These are phyloP conservation scores for Aspergillus nidulans DNA, from an alignment of 495 filamentous ascomycete species.

Conservation along the genomic window DNA sequence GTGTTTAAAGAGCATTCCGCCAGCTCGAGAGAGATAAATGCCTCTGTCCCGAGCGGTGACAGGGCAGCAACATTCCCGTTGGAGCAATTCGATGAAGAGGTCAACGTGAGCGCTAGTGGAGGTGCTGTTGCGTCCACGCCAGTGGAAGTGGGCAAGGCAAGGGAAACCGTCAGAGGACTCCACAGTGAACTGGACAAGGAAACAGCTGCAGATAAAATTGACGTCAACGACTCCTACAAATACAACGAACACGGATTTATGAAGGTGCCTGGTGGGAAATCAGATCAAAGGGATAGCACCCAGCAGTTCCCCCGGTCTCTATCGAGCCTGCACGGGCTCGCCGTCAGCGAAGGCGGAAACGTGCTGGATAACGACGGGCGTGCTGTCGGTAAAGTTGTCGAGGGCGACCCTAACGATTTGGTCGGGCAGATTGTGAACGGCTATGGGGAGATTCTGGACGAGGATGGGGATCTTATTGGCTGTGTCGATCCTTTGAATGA, in stretches of 20 bases:
- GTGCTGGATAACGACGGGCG: neutral
- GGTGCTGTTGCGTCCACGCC: neutral
- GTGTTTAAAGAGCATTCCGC: neutral
- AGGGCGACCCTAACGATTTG: conserved; percentile 23
- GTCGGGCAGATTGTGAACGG: conserved; percentile 36
- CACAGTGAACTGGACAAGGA: neutral
- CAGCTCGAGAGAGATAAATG: neutral
- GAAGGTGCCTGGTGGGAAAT: neutral
- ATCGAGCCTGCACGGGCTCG: conserved; percentile 1
- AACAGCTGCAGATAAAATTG: neutral
- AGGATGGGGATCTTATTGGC: conserved; percentile 32
- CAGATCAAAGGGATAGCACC: too few species aligned
- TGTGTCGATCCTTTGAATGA: conserved; percentile 29
- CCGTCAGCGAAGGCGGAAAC: conserved; percentile 2
- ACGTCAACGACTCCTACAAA: neutral
- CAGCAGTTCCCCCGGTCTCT: neutral
- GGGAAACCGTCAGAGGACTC: neutral
- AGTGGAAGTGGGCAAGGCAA: neutral
- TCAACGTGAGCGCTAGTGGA: neutral
- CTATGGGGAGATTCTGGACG: conserved; percentile 40
- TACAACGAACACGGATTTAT: neutral
- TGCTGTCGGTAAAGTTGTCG: conserved; percentile 11
- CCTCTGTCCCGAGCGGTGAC: neutral
- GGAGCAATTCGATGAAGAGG: neutral
- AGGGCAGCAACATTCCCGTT: neutral